Evolutionary conservation across 2,329 filamentous ascomycete species (phyloP).

Genomic region (Epichloe gansuensis): DNA sequence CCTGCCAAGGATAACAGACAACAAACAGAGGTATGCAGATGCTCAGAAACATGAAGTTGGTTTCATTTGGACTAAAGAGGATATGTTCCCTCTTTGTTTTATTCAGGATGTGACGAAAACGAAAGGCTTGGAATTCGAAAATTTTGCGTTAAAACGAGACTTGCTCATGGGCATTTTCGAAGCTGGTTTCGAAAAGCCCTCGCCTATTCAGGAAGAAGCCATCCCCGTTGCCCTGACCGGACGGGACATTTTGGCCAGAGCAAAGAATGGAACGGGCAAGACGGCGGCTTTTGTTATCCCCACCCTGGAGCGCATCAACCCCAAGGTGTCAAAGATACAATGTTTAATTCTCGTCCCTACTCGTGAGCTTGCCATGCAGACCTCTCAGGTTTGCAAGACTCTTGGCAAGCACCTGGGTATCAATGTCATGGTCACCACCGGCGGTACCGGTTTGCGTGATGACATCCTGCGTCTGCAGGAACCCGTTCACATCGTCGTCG

Average conservation of each 20-base stretch:
- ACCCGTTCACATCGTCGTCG: conserved; percentile 92
- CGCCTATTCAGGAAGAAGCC: conserved; percentile 97
- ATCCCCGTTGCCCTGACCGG: conserved; percentile 94
- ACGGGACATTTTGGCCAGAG: conserved; percentile 86
- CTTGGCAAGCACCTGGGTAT: conserved; percentile 93
- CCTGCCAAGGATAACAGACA: conserved; percentile 64
- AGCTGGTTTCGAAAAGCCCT: conserved; percentile 96
- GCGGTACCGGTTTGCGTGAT: conserved; percentile 87
- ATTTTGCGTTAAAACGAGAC: conserved; percentile 89
- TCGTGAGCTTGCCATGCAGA: conserved; percentile 92
- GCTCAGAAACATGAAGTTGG: neutral
- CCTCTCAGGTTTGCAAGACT: conserved; percentile 97
- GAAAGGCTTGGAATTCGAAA: conserved; percentile 94
- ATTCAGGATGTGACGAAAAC: conserved; percentile 89
- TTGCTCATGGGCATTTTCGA: conserved; percentile 99
- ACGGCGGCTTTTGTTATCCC: conserved; percentile 97
- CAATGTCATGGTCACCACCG: conserved; percentile 99
- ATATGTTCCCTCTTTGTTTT: conserved; percentile 4
- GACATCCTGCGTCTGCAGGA: conserved; percentile 94
- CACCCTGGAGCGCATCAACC: conserved; percentile 88
- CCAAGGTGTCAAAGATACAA: conserved; percentile 92
- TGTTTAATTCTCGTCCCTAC: conserved; percentile 93
- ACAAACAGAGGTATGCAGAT: conserved; percentile 58
- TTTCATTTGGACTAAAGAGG: conserved; percentile 8
- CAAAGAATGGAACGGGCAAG: conserved; percentile 98